phyloP scores from a whole-genome alignment of 768 basidiomycete genomes.

The Russula olivacea region DNA sequence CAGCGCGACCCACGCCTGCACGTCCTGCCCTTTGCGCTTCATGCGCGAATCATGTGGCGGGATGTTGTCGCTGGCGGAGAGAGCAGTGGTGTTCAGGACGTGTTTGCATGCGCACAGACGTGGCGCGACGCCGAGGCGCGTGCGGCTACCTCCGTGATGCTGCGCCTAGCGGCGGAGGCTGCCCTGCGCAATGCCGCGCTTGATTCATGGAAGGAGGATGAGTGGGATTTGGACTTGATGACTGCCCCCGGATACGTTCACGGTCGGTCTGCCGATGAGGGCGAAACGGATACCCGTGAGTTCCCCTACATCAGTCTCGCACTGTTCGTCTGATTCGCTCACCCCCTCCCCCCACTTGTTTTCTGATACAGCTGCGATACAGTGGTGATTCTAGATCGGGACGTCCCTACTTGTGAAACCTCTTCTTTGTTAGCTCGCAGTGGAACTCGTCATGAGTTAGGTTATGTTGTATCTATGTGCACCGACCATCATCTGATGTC shows the following conservation, averaged over 20 bases:
- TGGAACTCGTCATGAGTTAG: neutral
- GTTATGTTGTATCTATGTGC: neutral
- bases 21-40: constrained; percentile 22
- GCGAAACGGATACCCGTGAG: constrained; percentile 23
- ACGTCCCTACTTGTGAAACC: neutral
- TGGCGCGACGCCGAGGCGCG: constrained; percentile 20
- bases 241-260: constrained; percentile 24
- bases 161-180: constrained; percentile 4
- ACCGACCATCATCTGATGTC: neutral
- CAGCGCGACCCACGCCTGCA: constrained; percentile 21
- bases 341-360: neutral
- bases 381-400: constrained; percentile 4
- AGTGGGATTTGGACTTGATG: constrained; percentile 25
- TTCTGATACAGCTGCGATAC: constrained; percentile 3
- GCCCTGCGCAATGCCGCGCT: constrained; percentile 13
- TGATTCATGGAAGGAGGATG: constrained; percentile 21
- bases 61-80: neutral
- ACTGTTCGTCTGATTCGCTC: neutral
- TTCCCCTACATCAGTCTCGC: neutral
- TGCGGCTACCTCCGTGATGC: neutral
- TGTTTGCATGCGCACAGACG: constrained; percentile 17
- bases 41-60: constrained; percentile 21
- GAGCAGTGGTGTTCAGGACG: constrained; percentile 1
- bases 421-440: neutral
- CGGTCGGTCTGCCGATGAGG: constrained; percentile 16